Evolutionary conservation across 2,329 filamentous ascomycete species (phyloP).

Genomic region (Apiospora pterosperma): DNA sequence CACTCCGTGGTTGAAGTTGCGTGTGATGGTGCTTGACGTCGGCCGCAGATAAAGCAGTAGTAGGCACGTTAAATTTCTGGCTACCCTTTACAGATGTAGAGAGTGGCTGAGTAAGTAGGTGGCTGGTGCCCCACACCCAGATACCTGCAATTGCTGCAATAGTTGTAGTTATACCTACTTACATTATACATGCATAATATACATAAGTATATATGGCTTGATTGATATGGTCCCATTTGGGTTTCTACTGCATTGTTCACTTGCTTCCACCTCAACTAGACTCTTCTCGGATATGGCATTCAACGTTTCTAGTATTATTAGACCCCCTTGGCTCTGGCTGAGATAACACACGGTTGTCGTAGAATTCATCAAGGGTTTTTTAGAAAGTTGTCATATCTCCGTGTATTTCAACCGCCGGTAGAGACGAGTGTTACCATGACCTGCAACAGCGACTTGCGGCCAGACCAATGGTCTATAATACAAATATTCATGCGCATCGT

Average conservation of each 20-base stretch:
- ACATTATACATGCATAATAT: no score
- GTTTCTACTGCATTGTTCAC: not conserved
- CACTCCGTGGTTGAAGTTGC: conserved; percentile 1
- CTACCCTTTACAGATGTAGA: not conserved
- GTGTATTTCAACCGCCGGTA: not conserved
- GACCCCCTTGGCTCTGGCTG: not conserved
- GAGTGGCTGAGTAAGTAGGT: not conserved
- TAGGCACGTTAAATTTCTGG: conserved; percentile 2
- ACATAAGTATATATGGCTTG: no score
- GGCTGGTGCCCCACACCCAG: not conserved
- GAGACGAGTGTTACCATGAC: not conserved
- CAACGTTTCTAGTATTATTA: not conserved
- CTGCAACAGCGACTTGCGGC: not conserved
- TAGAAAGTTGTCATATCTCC: not conserved
- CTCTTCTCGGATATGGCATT: not conserved
- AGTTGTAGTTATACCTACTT: no score
- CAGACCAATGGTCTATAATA: conserved; percentile 2
- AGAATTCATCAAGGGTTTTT: not conserved
- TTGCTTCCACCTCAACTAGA: not conserved
- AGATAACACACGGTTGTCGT: not conserved
- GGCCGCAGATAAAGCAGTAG: not conserved
- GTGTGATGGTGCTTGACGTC: conserved; percentile 2
- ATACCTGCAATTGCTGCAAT: no score
- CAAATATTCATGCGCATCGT: conserved; percentile 1
- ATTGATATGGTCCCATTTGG: not conserved